These are phyloP conservation scores for Actinomortierella ambigua DNA, from an alignment of 371 early-diverging fungal species.

Conservation along the genomic window DNA sequence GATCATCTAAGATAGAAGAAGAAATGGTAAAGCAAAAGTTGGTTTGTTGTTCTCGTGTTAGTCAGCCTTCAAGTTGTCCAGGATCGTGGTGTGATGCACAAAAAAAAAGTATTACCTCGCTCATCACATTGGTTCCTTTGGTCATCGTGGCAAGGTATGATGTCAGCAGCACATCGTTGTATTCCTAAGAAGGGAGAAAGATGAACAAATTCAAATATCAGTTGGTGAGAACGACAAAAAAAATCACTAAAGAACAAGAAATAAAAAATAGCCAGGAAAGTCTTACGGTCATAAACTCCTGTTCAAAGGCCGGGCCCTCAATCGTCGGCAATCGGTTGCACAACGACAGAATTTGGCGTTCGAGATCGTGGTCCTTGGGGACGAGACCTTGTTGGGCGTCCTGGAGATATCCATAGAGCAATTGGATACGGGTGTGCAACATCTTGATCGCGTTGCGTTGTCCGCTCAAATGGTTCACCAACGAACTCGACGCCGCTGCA, in stretches of 20 bases:
- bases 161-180: slow-evolving; percentile 80
- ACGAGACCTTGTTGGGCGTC: slow-evolving; percentile 66
- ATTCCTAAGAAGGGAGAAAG: slow-evolving; percentile 58
- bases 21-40: not conserved
- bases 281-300: slow-evolving; percentile 73
- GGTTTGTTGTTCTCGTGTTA: no score
- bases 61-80: no score
- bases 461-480: slow-evolving; percentile 75
- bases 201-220: not conserved
- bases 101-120: slow-evolving; percentile 63
- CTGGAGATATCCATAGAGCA: slow-evolving; percentile 72
- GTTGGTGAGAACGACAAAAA: slow-evolving; percentile 6
- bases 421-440: slow-evolving; percentile 73
- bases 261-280: not conserved
- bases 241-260: not conserved
- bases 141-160: slow-evolving; percentile 81
- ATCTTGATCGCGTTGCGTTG: slow-evolving; percentile 86
- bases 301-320: slow-evolving; percentile 66
- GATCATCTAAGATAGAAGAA: slow-evolving; percentile 21
- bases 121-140: slow-evolving; percentile 73
- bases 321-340: slow-evolving; percentile 76
- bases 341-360: slow-evolving; percentile 79
- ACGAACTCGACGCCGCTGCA: slow-evolving; percentile 40
- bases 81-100: no score
- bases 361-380: slow-evolving; percentile 74